These are phyloP conservation scores for Boletus rubroflammeus DNA, from an alignment of 768 basidiomycete genomes.

Conservation along the genomic window DNA sequence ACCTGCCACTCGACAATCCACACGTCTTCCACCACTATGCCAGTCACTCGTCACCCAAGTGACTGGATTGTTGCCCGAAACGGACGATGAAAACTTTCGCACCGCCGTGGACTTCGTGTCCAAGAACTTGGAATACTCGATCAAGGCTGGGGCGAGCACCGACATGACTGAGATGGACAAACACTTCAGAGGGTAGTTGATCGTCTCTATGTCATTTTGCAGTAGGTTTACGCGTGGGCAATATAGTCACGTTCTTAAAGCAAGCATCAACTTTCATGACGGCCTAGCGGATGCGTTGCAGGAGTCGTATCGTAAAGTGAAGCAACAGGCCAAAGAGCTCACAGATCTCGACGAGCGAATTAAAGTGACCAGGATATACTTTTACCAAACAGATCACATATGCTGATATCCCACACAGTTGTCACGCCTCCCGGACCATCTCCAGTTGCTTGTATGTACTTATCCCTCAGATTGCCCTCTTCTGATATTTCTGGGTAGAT, in stretches of 20 bases:
- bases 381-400: not conserved
- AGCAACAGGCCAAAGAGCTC: slow-evolving; percentile 43
- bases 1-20: slow-evolving; percentile 46
- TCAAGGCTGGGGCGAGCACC: slow-evolving; percentile 53
- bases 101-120: slow-evolving; percentile 53
- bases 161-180: slow-evolving; percentile 55
- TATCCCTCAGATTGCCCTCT: not conserved
- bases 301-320: slow-evolving; percentile 49
- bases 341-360: slow-evolving; percentile 66
- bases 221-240: slow-evolving; percentile 11
- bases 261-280: slow-evolving; percentile 64
- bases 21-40: slow-evolving; percentile 51
- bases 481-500: slow-evolving; percentile 39
- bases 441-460: slow-evolving; percentile 63
- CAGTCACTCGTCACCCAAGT: slow-evolving; percentile 55
- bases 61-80: slow-evolving; percentile 46
- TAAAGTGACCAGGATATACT: slow-evolving; percentile 38
- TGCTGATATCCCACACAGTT: slow-evolving; percentile 33
- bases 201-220: not conserved
- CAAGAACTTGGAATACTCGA: slow-evolving; percentile 55
- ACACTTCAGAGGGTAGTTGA: slow-evolving; percentile 49
- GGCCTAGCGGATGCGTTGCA: slow-evolving; percentile 57
- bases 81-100: slow-evolving; percentile 42
- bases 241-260: slow-evolving; percentile 59
- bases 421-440: slow-evolving; percentile 63